These are phyloP conservation scores for Blastobotrys malaysiensis DNA, from an alignment of 1,139 yeast species.

Conservation along the genomic window DNA sequence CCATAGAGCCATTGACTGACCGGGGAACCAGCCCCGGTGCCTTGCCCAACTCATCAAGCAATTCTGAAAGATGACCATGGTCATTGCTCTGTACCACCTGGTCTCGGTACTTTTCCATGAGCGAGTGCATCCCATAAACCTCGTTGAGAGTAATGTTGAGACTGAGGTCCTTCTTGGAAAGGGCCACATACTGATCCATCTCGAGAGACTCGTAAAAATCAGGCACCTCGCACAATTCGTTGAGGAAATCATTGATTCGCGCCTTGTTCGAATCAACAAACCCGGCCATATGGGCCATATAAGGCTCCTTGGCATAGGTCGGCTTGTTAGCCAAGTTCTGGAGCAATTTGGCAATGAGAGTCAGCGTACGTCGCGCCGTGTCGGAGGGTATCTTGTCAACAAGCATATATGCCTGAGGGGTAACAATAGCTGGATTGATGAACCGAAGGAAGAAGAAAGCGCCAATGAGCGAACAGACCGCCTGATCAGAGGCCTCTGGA, in stretches of 20 bases:
- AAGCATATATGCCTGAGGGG: slow-evolving; percentile 67
- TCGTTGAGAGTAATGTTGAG: slow-evolving; percentile 37
- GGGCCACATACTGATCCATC: slow-evolving; percentile 39
- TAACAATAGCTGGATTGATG: slow-evolving; percentile 86
- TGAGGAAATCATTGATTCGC: slow-evolving; percentile 33
- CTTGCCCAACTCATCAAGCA: slow-evolving; percentile 33
- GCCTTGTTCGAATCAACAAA: slow-evolving; percentile 33
- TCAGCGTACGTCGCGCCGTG: slow-evolving; percentile 63
- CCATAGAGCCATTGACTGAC: slow-evolving; percentile 31
- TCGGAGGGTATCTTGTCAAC: slow-evolving; percentile 35
- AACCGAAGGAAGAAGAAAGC: slow-evolving; percentile 81
- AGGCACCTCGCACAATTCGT: slow-evolving; percentile 39
- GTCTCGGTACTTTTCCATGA: slow-evolving; percentile 32
- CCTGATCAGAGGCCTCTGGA: slow-evolving; percentile 53
- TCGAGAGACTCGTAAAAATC: slow-evolving; percentile 40
- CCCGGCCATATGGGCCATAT: slow-evolving; percentile 31
- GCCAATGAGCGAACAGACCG: slow-evolving; percentile 56
- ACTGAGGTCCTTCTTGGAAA: slow-evolving; percentile 34
- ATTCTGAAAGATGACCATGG: slow-evolving; percentile 26
- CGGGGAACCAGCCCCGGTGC: slow-evolving; percentile 34
- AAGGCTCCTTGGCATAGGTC: slow-evolving; percentile 38
- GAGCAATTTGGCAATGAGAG: slow-evolving; percentile 76
- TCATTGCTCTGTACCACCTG: slow-evolving; percentile 20
- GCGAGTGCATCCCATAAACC: slow-evolving; percentile 35
- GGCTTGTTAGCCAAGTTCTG: slow-evolving; percentile 77